Evolutionary conservation across 345 rosid species (phyloP).

Genomic region (Linum lewisii): DNA sequence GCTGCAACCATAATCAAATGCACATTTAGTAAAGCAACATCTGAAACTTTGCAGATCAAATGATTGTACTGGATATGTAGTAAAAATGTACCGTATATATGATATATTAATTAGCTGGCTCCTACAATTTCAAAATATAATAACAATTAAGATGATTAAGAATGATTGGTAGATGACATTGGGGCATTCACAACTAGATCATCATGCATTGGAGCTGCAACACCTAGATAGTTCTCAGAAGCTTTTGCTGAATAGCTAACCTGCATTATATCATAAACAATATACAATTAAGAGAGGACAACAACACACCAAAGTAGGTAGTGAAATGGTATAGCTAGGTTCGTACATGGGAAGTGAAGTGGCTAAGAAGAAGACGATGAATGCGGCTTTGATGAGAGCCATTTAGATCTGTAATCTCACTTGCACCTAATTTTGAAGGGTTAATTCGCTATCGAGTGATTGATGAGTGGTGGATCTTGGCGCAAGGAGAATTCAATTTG

Average conservation of each 20-base stretch:
- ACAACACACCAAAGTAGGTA: too few species aligned
- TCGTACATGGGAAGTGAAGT: not conserved
- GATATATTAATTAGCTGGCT: too few species aligned
- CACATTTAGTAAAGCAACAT: too few species aligned
- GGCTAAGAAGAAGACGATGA: not conserved
- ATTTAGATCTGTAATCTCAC: not conserved
- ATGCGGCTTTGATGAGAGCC: not conserved
- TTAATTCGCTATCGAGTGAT: too few species aligned
- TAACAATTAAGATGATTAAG: too few species aligned
- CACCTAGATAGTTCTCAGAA: not conserved
- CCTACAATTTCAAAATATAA: too few species aligned
- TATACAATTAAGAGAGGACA: too few species aligned
- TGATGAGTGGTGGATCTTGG: not conserved
- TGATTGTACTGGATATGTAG: too few species aligned
- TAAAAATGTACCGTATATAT: too few species aligned
- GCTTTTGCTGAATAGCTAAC: not conserved
- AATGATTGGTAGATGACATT: not conserved
- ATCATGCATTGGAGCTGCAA: not conserved
- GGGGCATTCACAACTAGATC: not conserved
- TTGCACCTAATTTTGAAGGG: not conserved
- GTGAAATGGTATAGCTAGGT: not conserved
- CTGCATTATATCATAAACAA: not conserved
- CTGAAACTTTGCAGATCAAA: too few species aligned
- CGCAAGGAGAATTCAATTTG: not conserved
- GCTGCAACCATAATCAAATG: too few species aligned